Percentiles rank a stretch among this genome's conserved stretches.
phyloP scores from a whole-genome alignment of 352 stramenopile species.

The Plasmopara halstedii region DNA sequence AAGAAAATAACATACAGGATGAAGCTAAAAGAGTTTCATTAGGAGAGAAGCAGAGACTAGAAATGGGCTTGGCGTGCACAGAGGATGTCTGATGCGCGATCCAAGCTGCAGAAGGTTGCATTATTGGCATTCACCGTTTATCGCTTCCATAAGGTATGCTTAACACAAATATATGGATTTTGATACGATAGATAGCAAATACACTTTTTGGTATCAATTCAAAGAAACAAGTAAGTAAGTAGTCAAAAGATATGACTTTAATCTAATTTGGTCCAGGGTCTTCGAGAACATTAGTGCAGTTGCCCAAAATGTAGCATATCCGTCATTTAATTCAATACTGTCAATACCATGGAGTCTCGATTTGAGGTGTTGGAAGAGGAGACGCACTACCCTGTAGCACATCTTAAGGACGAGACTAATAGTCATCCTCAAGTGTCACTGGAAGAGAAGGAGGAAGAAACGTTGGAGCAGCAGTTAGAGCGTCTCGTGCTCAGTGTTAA shows the following conservation, averaged over 20 bases:
- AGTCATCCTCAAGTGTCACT: slow-evolving; percentile 2
- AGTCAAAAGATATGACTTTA: too few species aligned
- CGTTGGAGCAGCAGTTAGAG: slow-evolving; percentile 58
- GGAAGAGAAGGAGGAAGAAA: slow-evolving; percentile 32
- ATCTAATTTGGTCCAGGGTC: too few species aligned
- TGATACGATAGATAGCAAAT: too few species aligned
- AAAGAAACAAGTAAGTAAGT: too few species aligned
- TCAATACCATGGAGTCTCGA: slow-evolving; percentile 32
- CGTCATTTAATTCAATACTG: slow-evolving; percentile 4
- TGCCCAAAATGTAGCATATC: background rate
- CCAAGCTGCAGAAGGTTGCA: slow-evolving; percentile 7
- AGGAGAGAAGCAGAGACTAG: slow-evolving; percentile 62
- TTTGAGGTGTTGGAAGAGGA: slow-evolving; percentile 85
- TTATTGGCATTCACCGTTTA: background rate
- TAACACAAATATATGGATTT: too few species aligned
- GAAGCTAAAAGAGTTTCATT: slow-evolving; percentile 49
- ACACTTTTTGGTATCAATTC: too few species aligned
- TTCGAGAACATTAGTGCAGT: slow-evolving; percentile 10
- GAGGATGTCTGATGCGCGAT: slow-evolving; percentile 12
- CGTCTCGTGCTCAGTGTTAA: slow-evolving; percentile 37
- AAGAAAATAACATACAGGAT: slow-evolving; percentile 34
- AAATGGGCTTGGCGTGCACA: slow-evolving; percentile 65
- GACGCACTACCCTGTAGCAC: slow-evolving; percentile 55
- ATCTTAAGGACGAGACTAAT: slow-evolving; percentile 23
- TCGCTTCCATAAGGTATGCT: too few species aligned